A percentile compares a stretch with the other conserved stretches of the same genome.
Conservation (phyloP, 768 basidiomycete genomes). For the Strobilomyces echinocephalus region DNA sequence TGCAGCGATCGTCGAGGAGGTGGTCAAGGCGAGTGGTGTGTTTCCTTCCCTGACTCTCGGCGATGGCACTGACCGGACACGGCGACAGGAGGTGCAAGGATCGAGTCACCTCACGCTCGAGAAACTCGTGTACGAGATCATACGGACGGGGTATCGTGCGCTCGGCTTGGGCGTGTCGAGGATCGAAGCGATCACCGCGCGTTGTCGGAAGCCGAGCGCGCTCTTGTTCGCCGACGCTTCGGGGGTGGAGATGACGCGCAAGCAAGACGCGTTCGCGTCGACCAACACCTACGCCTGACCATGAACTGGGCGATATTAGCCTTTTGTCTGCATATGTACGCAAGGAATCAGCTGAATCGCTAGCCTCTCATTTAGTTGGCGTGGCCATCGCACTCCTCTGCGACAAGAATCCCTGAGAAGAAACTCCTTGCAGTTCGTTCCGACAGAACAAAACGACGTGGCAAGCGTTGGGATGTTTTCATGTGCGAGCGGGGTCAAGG, state of each 20-base stretch:
- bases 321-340: no score
- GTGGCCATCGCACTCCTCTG: no score
- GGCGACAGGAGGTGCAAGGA: conserved; percentile 8
- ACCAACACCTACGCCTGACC: no score
- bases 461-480: no score
- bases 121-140: conserved; percentile 39
- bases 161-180: conserved; percentile 42
- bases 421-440: no score
- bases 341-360: no score
- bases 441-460: no score
- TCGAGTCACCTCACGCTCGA: conserved; percentile 21
- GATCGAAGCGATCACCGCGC: conserved; percentile 43
- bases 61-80: no score
- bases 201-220: conserved; percentile 67
- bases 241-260: conserved; percentile 55
- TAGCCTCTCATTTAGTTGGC: no score
- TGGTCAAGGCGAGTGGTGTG: conserved; percentile 22
- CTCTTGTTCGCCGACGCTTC: conserved; percentile 61
- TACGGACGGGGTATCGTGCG: conserved; percentile 49
- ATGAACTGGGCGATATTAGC: no score
- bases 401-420: no score
- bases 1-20: conserved; percentile 29
- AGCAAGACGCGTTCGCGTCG: background rate
- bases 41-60: background rate
- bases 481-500: no score